Percentiles rank a stretch among this genome's conserved stretches.
These are phyloP conservation scores for Candida montana DNA, from an alignment of 805 yeast genomes.

Conservation along the genomic window DNA sequence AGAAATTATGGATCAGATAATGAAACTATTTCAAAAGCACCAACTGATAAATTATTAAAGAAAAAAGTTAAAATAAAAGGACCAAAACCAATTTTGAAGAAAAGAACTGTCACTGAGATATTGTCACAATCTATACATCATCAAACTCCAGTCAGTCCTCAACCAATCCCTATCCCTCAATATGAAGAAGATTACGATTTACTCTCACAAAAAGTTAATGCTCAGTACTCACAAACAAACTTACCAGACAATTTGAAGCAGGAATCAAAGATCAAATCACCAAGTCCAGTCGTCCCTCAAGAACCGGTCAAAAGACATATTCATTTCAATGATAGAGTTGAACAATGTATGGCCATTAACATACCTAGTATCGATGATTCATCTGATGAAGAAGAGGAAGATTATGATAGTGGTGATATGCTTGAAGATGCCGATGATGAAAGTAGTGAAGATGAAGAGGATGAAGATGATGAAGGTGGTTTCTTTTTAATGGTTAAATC, in stretches of 20 bases:
- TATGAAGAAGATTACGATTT: conserved; percentile 24
- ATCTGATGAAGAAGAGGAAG: conserved; percentile 15
- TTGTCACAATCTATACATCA: conserved; percentile 45
- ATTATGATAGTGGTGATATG: conserved; percentile 9
- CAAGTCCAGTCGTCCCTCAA: conserved; percentile 1
- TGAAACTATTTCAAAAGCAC: conserved; percentile 26
- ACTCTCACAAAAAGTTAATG: conserved; percentile 23
- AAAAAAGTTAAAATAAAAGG: conserved; percentile 22
- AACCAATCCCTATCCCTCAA: conserved; percentile 21
- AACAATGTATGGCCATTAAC: conserved; percentile 79
- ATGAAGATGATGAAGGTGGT: conserved; percentile 59
- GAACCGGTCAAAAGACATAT: conserved; percentile 32
- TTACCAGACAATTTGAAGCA: background rate
- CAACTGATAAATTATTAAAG: conserved; percentile 12
- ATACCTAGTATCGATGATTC: conserved; percentile 19
- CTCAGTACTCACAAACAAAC: conserved; percentile 16
- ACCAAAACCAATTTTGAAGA: conserved; percentile 83
- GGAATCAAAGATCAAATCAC: background rate
- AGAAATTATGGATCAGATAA: conserved; percentile 36
- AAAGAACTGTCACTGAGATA: conserved; percentile 81
- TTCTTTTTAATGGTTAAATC: conserved; percentile 54
- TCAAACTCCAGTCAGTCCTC: conserved; percentile 8
- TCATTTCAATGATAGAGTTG: conserved; percentile 90
- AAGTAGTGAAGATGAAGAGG: conserved; percentile 26
- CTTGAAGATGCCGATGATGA: conserved; percentile 18